Conservation (phyloP, 495 filamentous ascomycete genomes). For the Talaromyces stipitatus region DNA sequence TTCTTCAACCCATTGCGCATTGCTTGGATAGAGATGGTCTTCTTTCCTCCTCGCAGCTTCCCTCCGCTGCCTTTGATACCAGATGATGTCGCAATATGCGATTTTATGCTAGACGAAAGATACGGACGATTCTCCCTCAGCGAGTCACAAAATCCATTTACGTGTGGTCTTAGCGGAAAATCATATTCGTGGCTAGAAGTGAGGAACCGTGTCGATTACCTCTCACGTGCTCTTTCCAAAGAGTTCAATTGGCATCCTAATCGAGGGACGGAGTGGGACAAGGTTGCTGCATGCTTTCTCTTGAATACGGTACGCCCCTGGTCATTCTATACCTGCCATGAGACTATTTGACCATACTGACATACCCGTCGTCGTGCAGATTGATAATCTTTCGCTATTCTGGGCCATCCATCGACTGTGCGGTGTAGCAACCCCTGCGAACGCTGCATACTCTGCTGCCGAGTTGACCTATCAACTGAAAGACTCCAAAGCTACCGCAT, state of each 20-base stretch:
- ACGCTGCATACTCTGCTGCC: conserved; percentile 67
- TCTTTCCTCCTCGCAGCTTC: conserved; percentile 61
- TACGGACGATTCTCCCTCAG: conserved; percentile 60
- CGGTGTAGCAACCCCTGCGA: conserved; percentile 72
- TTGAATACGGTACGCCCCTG: conserved; percentile 62
- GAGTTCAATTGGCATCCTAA: conserved; percentile 71
- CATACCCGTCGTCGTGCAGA: conserved; percentile 39
- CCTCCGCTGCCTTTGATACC: conserved; percentile 63
- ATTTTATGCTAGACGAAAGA: conserved; percentile 72
- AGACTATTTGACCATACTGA: too few relatives aligned
- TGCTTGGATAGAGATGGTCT: conserved; percentile 54
- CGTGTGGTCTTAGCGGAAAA: conserved; percentile 70
- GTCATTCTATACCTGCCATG: too few relatives aligned
- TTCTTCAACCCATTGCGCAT: not conserved
- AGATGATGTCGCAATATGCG: conserved; percentile 66
- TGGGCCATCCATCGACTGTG: conserved; percentile 72
- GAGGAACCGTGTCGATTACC: conserved; percentile 55
- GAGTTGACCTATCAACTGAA: conserved; percentile 77
- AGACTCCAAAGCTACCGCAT: conserved; percentile 62
- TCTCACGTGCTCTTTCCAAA: conserved; percentile 65
- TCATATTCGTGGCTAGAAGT: conserved; percentile 61
- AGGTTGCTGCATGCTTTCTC: conserved; percentile 68
- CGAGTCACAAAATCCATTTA: conserved; percentile 65
- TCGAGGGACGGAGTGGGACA: conserved; percentile 76
- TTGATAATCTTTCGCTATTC: conserved; percentile 69